A percentile compares a stretch with the other conserved stretches of the same genome.
Evolutionary conservation across 805 yeast genomes (phyloP).

Genomic region (Ogataea philodendri): DNA sequence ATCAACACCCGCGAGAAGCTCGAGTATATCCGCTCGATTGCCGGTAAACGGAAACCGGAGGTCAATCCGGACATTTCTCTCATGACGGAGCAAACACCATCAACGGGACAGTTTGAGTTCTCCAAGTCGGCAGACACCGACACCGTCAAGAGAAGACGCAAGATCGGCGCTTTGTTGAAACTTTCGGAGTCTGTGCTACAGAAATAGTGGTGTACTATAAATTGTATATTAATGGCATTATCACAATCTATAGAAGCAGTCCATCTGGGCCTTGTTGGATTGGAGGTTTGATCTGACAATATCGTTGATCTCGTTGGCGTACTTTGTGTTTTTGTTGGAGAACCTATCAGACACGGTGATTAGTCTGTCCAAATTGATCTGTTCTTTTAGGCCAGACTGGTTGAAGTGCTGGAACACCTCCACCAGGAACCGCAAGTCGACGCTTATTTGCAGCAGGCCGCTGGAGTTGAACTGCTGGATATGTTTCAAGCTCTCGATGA

Average conservation of each 20-base stretch:
- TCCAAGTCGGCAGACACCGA: slow-evolving; percentile 2
- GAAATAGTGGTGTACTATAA: slow-evolving; percentile 7
- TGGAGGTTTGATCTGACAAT: slow-evolving; percentile 22
- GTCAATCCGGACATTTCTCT: slow-evolving; percentile 14
- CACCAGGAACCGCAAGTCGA: slow-evolving; percentile 26
- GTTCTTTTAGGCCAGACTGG: slow-evolving; percentile 15
- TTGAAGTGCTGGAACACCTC: slow-evolving; percentile 24
- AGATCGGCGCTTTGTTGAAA: slow-evolving; percentile 21
- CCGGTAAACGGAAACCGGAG: slow-evolving; percentile 6
- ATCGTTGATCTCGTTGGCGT: slow-evolving; percentile 18
- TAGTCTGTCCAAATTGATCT: slow-evolving; percentile 21
- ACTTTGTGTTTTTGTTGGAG: slow-evolving; percentile 19
- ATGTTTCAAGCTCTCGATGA: slow-evolving; percentile 22
- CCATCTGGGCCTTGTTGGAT: slow-evolving; percentile 28
- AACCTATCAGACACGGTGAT: slow-evolving; percentile 23
- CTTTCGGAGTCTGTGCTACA: slow-evolving; percentile 29
- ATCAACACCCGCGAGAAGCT: slow-evolving; percentile 10
- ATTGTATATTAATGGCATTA: slow-evolving; percentile 11
- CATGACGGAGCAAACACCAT: slow-evolving; percentile 6
- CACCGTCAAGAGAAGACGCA: too few relatives aligned
- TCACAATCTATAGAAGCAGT: slow-evolving; percentile 23
- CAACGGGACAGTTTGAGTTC: slow-evolving; percentile 13
- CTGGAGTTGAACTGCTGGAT: slow-evolving; percentile 26
- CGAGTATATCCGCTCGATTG: slow-evolving; percentile 15
- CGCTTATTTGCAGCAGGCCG: slow-evolving; percentile 25